Conservation (phyloP, 108 stramenopile genomes). For the Epithemia pelagica region DNA sequence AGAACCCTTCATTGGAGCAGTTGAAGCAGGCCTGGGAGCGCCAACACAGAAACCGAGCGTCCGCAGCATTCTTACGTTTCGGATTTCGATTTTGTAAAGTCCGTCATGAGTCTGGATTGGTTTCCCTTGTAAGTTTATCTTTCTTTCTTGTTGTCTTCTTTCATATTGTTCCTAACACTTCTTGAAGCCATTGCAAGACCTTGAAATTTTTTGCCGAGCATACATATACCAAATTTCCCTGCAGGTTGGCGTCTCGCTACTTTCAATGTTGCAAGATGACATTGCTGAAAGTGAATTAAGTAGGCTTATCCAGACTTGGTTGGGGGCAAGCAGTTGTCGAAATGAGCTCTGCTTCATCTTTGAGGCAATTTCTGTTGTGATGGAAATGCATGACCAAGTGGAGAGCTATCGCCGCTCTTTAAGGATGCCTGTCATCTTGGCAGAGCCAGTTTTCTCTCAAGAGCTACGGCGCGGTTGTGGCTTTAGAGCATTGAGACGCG, state of each 20-base stretch:
- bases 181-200: slow-evolving; percentile 7
- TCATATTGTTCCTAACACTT: neutral
- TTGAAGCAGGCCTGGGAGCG: slow-evolving; percentile 83
- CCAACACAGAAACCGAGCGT: slow-evolving; percentile 55
- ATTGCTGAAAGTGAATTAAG: slow-evolving; percentile 19
- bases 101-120: slow-evolving; percentile 66
- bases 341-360: slow-evolving; percentile 59
- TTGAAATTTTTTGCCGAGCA: slow-evolving; percentile 12
- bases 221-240: slow-evolving; percentile 66
- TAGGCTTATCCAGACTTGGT: slow-evolving; percentile 33
- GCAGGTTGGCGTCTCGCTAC: slow-evolving; percentile 54
- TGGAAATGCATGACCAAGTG: slow-evolving; percentile 46
- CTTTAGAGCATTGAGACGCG: slow-evolving; percentile 57
- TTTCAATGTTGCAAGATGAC: slow-evolving; percentile 16
- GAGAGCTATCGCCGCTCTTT: slow-evolving; percentile 44
- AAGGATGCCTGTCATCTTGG: slow-evolving; percentile 54
- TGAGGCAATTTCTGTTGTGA: slow-evolving; percentile 42
- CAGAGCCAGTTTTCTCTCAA: slow-evolving; percentile 49
- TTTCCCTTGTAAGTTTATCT: slow-evolving; percentile 39
- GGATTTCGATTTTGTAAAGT: slow-evolving; percentile 82
- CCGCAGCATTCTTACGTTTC: slow-evolving; percentile 61
- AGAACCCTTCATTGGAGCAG: slow-evolving; percentile 66
- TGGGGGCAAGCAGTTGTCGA: slow-evolving; percentile 26
- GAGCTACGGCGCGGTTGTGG: slow-evolving; percentile 57
- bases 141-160: neutral